A percentile compares a stretch with the other conserved stretches of the same genome.
phyloP scores from a whole-genome alignment of 176 grass and related monocot species.

The Cocos nucifera region DNA sequence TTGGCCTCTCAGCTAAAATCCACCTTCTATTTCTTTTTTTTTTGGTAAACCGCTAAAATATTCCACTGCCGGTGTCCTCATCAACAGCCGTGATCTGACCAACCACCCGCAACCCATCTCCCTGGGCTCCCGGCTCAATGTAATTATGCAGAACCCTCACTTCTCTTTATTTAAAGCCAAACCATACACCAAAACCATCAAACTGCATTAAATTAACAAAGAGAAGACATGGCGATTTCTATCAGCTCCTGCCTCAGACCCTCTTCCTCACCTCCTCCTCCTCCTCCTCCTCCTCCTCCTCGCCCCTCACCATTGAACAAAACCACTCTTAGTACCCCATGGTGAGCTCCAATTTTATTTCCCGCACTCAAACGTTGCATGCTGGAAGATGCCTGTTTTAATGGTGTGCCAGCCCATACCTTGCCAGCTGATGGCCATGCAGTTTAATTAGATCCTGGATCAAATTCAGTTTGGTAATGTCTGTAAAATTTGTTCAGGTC shows the following conservation, averaged over 20 bases:
- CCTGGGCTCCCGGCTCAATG: not conserved
- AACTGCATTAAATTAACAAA: not conserved
- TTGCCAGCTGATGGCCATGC: too few species aligned
- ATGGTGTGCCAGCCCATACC: too few species aligned
- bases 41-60: conserved; percentile 1
- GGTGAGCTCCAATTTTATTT: conserved; percentile 12
- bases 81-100: conserved; percentile 38
- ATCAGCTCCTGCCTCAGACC: conserved; percentile 46
- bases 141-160: too few species aligned
- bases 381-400: too few species aligned
- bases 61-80: conserved; percentile 40
- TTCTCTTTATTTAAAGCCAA: too few species aligned
- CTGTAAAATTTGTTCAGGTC: too few species aligned
- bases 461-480: too few species aligned
- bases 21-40: not conserved
- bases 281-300: not conserved
- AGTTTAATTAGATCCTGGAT: too few species aligned
- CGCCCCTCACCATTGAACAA: not conserved
- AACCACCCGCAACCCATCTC: not conserved
- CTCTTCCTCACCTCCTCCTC: conserved; percentile 15
- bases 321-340: not conserved
- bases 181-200: too few species aligned
- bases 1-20: not conserved
- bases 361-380: too few species aligned
- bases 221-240: conserved; percentile 23